These are phyloP conservation scores for Medicago arabica DNA, from an alignment of 306 rosid genomes.

Conservation along the genomic window DNA sequence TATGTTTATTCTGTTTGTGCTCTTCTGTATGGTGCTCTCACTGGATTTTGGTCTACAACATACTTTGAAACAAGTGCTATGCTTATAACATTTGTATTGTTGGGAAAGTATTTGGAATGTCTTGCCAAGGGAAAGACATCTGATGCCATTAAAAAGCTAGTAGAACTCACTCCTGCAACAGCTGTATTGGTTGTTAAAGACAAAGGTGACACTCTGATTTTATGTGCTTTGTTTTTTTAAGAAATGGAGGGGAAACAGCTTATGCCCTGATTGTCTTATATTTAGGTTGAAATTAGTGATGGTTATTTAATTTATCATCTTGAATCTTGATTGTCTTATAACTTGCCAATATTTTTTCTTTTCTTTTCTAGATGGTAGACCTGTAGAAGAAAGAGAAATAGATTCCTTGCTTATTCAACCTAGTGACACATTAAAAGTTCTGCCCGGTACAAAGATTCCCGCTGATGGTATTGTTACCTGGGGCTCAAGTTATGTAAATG, in stretches of 20 bases:
- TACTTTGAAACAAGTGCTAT: constrained; percentile 99
- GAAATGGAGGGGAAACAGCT: constrained; percentile 11
- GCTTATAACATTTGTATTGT: constrained; percentile 95
- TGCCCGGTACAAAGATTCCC: constrained; percentile 94
- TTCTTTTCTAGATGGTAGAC: constrained; percentile 62
- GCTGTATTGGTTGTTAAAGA: constrained; percentile 78
- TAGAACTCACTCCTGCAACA: constrained; percentile 90
- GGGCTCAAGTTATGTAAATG: constrained; percentile 95
- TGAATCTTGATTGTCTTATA: no score
- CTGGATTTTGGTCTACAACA: constrained; percentile 96
- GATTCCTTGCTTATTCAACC: constrained; percentile 89
- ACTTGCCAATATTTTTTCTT: constrained; percentile 35
- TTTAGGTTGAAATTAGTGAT: constrained; percentile 23
- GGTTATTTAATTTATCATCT: constrained; percentile 32
- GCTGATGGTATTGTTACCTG: constrained; percentile 84
- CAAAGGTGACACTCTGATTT: constrained; percentile 62
- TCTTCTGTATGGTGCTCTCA: constrained; percentile 90
- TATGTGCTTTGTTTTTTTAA: constrained; percentile 25
- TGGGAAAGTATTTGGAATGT: constrained; percentile 97
- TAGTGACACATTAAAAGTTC: constrained; percentile 84
- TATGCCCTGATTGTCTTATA: constrained; percentile 28
- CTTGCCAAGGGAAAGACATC: constrained; percentile 99
- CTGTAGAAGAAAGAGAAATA: constrained; percentile 84
- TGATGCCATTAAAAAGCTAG: constrained; percentile 97
- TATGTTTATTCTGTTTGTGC: constrained; percentile 95